These are phyloP conservation scores for Botrytis sinoallii DNA, from an alignment of 2,329 filamentous ascomycete genomes.

Conservation along the genomic window DNA sequence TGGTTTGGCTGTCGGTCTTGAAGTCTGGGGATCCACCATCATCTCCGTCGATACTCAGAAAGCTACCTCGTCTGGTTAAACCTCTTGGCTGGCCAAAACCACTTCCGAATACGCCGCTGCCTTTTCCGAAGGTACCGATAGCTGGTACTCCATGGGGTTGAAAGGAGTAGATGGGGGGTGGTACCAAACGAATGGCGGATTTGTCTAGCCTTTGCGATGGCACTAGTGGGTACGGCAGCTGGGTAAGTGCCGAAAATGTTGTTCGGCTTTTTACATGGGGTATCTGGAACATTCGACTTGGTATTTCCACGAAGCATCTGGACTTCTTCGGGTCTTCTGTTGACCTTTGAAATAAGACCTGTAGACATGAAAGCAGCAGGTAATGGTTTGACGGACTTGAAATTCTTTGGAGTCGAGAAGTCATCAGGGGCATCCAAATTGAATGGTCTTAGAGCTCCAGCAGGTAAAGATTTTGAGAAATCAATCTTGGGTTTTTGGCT, in stretches of 20 bases:
- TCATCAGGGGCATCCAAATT: conserved; percentile 44
- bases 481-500: conserved; percentile 50
- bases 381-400: conserved; percentile 72
- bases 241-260: conserved; percentile 67
- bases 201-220: conserved; percentile 58
- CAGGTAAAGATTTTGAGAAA: conserved; percentile 75
- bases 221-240: conserved; percentile 53
- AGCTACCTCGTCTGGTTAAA: conserved; percentile 57
- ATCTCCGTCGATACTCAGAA: conserved; percentile 77
- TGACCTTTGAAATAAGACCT: conserved; percentile 91
- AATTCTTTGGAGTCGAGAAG: conserved; percentile 73
- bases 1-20: conserved; percentile 56
- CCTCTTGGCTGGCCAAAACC: conserved; percentile 42
- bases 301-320: conserved; percentile 48
- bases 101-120: conserved; percentile 60
- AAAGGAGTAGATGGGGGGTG: conserved; percentile 84
- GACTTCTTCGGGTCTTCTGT: conserved; percentile 72
- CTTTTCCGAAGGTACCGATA: conserved; percentile 49
- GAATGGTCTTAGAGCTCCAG: conserved; percentile 55
- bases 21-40: conserved; percentile 49
- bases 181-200: conserved; percentile 72
- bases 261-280: conserved; percentile 87
- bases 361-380: conserved; percentile 91
- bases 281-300: conserved; percentile 80
- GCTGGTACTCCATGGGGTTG: conserved; percentile 51